Conservation (phyloP, 1,139 yeast genomes). For the Hyphopichia buzzinii region DNA sequence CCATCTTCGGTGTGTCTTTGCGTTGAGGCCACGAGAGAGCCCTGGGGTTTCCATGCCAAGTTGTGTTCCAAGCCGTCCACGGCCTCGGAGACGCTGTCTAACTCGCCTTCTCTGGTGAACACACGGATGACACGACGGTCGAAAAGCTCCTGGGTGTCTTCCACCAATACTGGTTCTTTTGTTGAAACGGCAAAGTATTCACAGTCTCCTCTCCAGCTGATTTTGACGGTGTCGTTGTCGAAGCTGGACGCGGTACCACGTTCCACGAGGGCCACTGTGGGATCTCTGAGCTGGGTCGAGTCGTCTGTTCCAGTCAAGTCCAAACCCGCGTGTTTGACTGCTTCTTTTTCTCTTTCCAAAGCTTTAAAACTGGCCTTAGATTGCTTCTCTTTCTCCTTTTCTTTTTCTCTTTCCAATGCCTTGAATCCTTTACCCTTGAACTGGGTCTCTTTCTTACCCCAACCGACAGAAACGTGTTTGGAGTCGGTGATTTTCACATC, state of each 20-base stretch:
- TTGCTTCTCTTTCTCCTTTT: no score
- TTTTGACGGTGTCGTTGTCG: conserved; percentile 44
- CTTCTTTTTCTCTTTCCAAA: conserved; percentile 21
- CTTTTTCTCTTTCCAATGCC: conserved; percentile 35
- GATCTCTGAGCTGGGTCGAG: conserved; percentile 65
- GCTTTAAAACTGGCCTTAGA: no score
- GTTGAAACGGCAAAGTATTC: conserved; percentile 73
- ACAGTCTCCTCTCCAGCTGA: conserved; percentile 97
- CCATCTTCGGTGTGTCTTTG: conserved; percentile 57
- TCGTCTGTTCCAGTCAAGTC: conserved; percentile 57
- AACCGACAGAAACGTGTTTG: conserved; percentile 93
- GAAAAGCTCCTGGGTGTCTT: conserved; percentile 38
- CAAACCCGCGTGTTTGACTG: conserved; percentile 67
- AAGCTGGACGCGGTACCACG: conserved; percentile 58
- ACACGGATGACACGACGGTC: conserved; percentile 81
- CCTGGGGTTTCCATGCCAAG: conserved; percentile 89
- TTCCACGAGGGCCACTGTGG: conserved; percentile 82
- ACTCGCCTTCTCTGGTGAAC: conserved; percentile 71
- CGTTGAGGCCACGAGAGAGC: conserved; percentile 80
- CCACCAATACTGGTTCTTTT: conserved; percentile 50
- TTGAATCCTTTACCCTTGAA: conserved; percentile 92
- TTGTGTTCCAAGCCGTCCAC: conserved; percentile 75
- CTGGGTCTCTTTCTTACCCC: conserved; percentile 98
- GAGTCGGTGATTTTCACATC: conserved; percentile 64
- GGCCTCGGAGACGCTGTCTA: conserved; percentile 88